A percentile compares a stretch with the other conserved stretches of the same genome.
Conservation (phyloP, 1,284 basidiomycete genomes). For the Puccinia horiana region DNA sequence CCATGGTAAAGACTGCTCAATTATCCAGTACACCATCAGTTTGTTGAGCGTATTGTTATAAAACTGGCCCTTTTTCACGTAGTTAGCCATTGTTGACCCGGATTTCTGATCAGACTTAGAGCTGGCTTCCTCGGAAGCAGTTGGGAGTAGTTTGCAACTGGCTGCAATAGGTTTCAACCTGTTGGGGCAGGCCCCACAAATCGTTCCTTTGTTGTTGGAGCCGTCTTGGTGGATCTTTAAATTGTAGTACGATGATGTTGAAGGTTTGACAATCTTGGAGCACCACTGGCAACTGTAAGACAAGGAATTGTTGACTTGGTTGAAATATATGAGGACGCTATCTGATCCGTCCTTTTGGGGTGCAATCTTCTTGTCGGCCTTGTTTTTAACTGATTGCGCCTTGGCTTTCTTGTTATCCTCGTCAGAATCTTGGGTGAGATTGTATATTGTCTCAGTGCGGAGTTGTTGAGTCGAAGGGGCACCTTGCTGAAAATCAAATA, state of each 20-base stretch:
- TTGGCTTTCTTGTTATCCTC: neutral
- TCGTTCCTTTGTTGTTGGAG: slow-evolving; percentile 12
- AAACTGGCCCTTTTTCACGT: neutral
- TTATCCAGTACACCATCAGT: neutral
- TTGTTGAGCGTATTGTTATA: neutral
- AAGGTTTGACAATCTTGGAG: neutral
- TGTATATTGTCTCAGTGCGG: neutral
- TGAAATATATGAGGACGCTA: neutral
- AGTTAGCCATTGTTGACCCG: neutral
- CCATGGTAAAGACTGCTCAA: too few species aligned
- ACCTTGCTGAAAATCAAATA: neutral
- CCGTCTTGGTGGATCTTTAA: slow-evolving; percentile 17
- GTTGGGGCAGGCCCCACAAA: neutral
- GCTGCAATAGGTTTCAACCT: neutral
- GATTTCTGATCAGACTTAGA: neutral
- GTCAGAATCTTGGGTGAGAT: neutral
- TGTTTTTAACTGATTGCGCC: neutral
- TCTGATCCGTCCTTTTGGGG: neutral
- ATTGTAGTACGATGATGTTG: neutral
- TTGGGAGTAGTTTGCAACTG: neutral
- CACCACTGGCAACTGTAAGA: neutral
- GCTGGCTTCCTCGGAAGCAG: neutral
- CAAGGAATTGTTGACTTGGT: neutral
- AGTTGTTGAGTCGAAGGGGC: neutral
- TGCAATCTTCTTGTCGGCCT: neutral